Evolutionary conservation across 208 protist species (phyloP), one percentile per base, ranked within the genome.

Genomic region (Acanthamoeba healyi): DNA sequence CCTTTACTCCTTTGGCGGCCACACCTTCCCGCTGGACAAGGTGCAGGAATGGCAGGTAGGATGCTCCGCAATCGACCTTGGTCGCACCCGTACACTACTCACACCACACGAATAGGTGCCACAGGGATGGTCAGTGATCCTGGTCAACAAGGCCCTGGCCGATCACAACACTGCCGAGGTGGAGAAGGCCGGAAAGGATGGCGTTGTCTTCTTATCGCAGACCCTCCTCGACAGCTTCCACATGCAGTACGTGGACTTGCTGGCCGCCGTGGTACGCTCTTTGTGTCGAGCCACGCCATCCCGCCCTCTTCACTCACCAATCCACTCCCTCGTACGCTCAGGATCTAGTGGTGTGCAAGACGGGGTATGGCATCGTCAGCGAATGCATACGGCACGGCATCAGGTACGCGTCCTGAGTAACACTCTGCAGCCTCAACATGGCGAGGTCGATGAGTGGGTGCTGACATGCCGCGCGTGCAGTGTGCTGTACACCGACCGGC

Each of bases 21-120:
- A 79, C 70, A 46, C 70, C 24, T 79, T 79, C n/a, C 70, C 70
- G 6, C 19, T 79, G 38, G 70, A 79, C 70, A 79, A 79, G 70
- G 40, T 79, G 7, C 29, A 79, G 19, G 38, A 79, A 34, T 79
- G 70, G 70, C 17, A 79, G 65, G 65, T 74, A 26, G 26, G 65
- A 5, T 61, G n/a, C n/a, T n/a, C n/a, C n/a, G n/a, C n/a, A 61
- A 61, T 26, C 54, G 22, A 61, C 54, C 22, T 61, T 61, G 22
- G 54, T 61, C 15, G 22, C 22, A 22, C 22, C 12, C 22, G 54
- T 12, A 61, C 22, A n/a, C n/a, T n/a, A n/a, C n/a, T n/a, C n/a
- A n/a, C n/a, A n/a, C n/a, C n/a, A n/a, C n/a, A n/a, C n/a, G 22
- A n/a, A 24, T 29, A 74, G 70, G 70, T 79, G 32, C 70, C 70